Evolutionary conservation across 192 early-diverging fungal species (phyloP).

Genomic region (Mortierella hygrophila): DNA sequence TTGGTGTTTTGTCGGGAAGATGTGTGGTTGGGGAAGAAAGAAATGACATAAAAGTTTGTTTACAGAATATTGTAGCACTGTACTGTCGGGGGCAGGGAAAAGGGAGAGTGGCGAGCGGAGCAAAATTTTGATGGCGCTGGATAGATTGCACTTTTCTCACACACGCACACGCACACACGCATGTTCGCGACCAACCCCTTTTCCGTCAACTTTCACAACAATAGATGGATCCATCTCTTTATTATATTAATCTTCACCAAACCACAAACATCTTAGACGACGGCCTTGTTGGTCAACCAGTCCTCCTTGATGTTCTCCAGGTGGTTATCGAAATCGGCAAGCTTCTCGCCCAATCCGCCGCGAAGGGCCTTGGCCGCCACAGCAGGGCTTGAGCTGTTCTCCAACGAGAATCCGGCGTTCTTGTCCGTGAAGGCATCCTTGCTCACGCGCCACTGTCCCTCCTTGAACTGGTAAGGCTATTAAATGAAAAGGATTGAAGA

Average conservation of each 20-base stretch:
- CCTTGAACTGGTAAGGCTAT: slow-evolving; percentile 66
- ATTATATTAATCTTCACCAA: not conserved
- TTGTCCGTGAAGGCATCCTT: slow-evolving; percentile 56
- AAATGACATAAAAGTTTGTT: not conserved
- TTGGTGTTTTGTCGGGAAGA: not conserved
- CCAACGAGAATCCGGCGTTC: slow-evolving; percentile 41
- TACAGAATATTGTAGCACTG: not conserved
- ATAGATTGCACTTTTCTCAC: not conserved
- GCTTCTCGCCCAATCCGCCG: slow-evolving; percentile 53
- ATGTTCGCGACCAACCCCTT: too few relatives aligned
- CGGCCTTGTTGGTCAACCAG: slow-evolving; percentile 68
- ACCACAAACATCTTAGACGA: not conserved
- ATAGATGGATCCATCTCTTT: not conserved
- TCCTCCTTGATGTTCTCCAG: slow-evolving; percentile 72
- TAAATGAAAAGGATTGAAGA: not conserved
- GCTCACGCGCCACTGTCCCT: slow-evolving; percentile 65
- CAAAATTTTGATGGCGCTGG: not conserved
- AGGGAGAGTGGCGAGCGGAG: too few relatives aligned
- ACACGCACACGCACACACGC: too few relatives aligned
- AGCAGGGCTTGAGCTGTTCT: slow-evolving; percentile 41
- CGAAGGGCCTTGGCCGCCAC: slow-evolving; percentile 54
- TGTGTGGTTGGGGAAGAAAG: not conserved
- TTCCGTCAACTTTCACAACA: too few relatives aligned
- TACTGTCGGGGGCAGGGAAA: too few relatives aligned
- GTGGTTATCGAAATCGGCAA: slow-evolving; percentile 80